Evolutionary conservation across 768 basidiomycete species (phyloP).

Genomic region (Suillus fuscotomentosus): DNA sequence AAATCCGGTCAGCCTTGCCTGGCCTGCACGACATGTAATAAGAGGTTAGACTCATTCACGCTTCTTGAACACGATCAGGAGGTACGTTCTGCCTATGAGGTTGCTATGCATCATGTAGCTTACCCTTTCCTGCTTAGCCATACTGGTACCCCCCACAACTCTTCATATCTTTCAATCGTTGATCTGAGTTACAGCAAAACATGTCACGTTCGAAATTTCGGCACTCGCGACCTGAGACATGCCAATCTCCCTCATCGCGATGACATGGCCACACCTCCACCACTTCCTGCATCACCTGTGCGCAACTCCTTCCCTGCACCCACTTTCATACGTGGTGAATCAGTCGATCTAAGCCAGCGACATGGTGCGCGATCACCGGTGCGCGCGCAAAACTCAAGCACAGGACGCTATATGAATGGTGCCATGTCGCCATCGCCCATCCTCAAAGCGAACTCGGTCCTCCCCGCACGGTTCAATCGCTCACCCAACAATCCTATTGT

Average conservation of each 20-base stretch:
- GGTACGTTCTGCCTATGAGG: slow-evolving; percentile 42
- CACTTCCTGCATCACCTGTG: slow-evolving; percentile 30
- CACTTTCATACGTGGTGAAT: slow-evolving; percentile 29
- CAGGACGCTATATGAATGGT: slow-evolving; percentile 10
- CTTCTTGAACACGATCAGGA: slow-evolving; percentile 83
- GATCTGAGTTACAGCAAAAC: slow-evolving; percentile 56
- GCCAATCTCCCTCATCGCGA: slow-evolving; percentile 61
- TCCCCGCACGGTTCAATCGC: slow-evolving; percentile 37
- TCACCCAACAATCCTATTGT: slow-evolving; percentile 13
- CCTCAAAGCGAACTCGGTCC: slow-evolving; percentile 39
- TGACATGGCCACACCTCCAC: slow-evolving; percentile 33
- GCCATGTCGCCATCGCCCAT: slow-evolving; percentile 26
- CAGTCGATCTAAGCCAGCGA: slow-evolving; percentile 25
- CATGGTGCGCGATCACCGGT: slow-evolving; percentile 26
- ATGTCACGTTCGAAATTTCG: slow-evolving; percentile 80
- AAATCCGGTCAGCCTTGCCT: slow-evolving; percentile 63
- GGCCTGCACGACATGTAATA: slow-evolving; percentile 72
- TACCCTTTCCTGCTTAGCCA: slow-evolving; percentile 28
- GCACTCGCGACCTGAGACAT: slow-evolving; percentile 69
- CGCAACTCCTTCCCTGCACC: slow-evolving; percentile 20
- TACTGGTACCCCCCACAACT: slow-evolving; percentile 36
- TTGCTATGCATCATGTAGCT: slow-evolving; percentile 2
- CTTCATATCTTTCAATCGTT: background rate
- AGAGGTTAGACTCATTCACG: slow-evolving; percentile 72
- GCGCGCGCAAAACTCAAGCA: slow-evolving; percentile 26